Conservation (phyloP, 345 rosid species). For the Eucalyptus shirleyi region DNA sequence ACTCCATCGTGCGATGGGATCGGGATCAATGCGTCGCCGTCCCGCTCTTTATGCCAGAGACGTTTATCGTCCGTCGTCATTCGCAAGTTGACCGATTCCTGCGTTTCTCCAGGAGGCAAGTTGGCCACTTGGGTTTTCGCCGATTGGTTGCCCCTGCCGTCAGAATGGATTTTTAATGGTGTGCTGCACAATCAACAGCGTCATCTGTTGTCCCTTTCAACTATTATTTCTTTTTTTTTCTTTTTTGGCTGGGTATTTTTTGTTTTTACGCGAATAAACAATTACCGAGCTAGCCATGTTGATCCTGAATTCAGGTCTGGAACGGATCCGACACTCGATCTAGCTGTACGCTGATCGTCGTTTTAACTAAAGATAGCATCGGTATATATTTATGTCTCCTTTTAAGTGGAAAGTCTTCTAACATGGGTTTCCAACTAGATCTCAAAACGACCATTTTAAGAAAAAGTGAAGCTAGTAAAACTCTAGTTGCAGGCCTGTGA, state of each 20-base stretch:
- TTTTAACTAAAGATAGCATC: background rate
- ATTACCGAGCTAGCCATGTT: background rate
- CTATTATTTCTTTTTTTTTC: fast-evolving
- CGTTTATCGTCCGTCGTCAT: background rate
- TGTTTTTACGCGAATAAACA: background rate
- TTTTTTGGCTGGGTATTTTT: background rate
- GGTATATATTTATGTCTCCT: background rate
- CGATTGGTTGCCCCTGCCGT: background rate
- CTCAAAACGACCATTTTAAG: background rate
- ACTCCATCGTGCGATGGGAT: background rate
- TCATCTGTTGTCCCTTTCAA: background rate
- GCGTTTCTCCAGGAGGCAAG: background rate
- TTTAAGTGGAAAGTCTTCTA: background rate
- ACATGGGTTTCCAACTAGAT: background rate
- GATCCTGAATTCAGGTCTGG: background rate
- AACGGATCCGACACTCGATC: background rate
- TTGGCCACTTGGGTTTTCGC: background rate
- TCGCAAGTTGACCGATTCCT: background rate
- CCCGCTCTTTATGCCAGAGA: background rate
- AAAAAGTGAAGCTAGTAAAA: background rate
- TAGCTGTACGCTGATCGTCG: background rate
- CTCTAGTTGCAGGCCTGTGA: background rate
- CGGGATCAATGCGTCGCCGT: background rate
- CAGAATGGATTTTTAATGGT: background rate
- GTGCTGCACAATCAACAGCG: background rate